Conservation (phyloP, 2,329 filamentous ascomycete genomes). For the Diaporthe helianthi region DNA sequence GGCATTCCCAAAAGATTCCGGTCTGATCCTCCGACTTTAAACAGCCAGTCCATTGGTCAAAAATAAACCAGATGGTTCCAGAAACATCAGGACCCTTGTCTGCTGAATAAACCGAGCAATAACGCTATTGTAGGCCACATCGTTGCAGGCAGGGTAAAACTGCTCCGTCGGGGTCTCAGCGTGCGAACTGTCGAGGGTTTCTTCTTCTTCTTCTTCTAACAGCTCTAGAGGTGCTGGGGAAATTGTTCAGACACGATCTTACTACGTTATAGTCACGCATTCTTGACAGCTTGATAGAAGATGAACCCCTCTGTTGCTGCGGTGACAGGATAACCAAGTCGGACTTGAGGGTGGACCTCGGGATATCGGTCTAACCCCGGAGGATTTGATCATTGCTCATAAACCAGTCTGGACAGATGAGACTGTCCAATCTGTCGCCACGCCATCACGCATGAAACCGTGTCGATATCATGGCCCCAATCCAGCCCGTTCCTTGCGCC, state of each 20-base stretch:
- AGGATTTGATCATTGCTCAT: background rate
- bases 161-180: background rate
- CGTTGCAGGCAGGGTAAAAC: too few species aligned
- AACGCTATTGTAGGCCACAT: background rate
- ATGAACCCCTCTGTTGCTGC: background rate
- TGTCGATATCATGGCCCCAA: background rate
- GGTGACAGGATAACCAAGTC: background rate
- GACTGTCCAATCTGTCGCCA: background rate
- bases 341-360: background rate
- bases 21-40: background rate
- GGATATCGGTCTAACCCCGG: background rate
- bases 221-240: too few species aligned
- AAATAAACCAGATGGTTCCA: background rate
- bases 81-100: background rate
- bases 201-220: background rate
- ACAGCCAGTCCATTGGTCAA: background rate
- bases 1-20: conserved; percentile 11
- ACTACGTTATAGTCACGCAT: too few species aligned
- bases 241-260: background rate
- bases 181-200: background rate
- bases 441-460: background rate
- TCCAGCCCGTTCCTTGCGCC: background rate
- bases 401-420: background rate
- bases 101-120: conserved; percentile 1
- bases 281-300: background rate